Percentiles rank a stretch among this genome's conserved stretches.
These are phyloP conservation scores for Globisporangium nodosum DNA, from an alignment of 352 stramenopile genomes.

Conservation along the genomic window DNA sequence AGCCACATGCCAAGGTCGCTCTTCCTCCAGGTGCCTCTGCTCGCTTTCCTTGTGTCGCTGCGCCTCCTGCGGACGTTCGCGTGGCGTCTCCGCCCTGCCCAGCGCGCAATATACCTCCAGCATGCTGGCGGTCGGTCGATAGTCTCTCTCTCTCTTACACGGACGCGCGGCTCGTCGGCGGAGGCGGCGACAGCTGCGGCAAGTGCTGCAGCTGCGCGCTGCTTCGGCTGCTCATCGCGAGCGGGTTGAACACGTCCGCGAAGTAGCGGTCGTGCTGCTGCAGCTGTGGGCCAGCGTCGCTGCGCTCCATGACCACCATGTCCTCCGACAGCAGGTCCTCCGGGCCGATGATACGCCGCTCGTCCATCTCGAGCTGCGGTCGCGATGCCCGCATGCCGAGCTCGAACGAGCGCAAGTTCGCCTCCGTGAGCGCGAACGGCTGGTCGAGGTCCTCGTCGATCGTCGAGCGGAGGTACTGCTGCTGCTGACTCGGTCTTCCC, in stretches of 20 bases:
- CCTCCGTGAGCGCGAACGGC: slow-evolving; percentile 12
- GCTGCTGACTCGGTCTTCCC: slow-evolving; percentile 1
- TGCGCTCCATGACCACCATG: slow-evolving; percentile 2
- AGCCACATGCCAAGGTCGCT: too few relatives aligned
- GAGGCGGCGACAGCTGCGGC: neutral
- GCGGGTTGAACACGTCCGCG: neutral
- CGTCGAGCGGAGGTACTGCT: neutral
- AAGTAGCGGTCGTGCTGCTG: slow-evolving; percentile 3
- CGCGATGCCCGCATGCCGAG: slow-evolving; percentile 2
- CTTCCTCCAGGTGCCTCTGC: too few relatives aligned
- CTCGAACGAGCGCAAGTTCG: slow-evolving; percentile 12
- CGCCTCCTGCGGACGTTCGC: neutral
- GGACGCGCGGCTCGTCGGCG: neutral
- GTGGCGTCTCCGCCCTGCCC: neutral
- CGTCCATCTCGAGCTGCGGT: neutral
- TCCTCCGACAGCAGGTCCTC: slow-evolving; percentile 1
- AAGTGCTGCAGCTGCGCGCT: neutral
- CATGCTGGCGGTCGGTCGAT: neutral
- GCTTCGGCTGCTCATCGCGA: neutral
- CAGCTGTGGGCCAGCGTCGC: neutral
- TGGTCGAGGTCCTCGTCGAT: slow-evolving; percentile 7
- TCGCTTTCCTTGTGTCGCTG: neutral
- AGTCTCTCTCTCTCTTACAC: neutral
- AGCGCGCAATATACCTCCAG: neutral
- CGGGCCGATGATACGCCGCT: neutral